phyloP scores from a whole-genome alignment of 2,329 filamentous ascomycete genomes.

The Pyrenochaeta sp. region DNA sequence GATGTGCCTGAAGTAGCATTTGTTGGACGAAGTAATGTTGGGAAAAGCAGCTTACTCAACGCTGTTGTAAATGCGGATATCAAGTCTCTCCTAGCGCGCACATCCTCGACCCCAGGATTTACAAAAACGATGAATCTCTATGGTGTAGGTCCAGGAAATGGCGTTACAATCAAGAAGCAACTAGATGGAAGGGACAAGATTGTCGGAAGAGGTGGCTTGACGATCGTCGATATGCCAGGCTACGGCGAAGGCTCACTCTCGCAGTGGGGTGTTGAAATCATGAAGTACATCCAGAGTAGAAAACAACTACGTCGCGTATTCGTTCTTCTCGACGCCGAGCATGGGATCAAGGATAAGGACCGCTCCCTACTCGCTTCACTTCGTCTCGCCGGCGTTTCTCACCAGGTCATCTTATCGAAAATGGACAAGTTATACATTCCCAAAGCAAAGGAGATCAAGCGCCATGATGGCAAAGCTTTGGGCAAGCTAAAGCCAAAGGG shows the following conservation, averaged over 20 bases:
- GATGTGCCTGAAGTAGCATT: conserved; percentile 70
- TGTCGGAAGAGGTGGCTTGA: conserved; percentile 54
- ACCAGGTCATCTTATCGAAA: conserved; percentile 74
- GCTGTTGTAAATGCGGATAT: conserved; percentile 61
- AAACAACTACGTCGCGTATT: conserved; percentile 71
- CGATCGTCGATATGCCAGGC: conserved; percentile 75
- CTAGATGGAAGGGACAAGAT: conserved; percentile 36
- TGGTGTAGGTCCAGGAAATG: conserved; percentile 58
- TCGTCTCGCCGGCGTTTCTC: conserved; percentile 64
- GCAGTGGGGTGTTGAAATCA: conserved; percentile 72
- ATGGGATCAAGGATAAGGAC: conserved; percentile 71
- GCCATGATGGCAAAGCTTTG: conserved; percentile 19
- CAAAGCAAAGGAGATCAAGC: conserved; percentile 22
- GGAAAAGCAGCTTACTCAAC: conserved; percentile 73
- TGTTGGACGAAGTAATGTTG: conserved; percentile 74
- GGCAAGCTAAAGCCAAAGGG: conserved; percentile 29
- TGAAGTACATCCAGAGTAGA: conserved; percentile 71
- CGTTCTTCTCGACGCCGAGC: conserved; percentile 69
- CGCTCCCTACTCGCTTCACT: conserved; percentile 65
- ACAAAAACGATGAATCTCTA: conserved; percentile 74
- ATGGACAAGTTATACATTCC: conserved; percentile 59
- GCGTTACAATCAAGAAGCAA: conserved; percentile 34
- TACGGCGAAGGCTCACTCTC: conserved; percentile 70
- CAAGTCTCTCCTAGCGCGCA: conserved; percentile 51
- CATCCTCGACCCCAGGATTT: conserved; percentile 67